A percentile compares a stretch with the other conserved stretches of the same genome.
phyloP scores from a whole-genome alignment of 2,329 filamentous ascomycete species.

The Colletotrichum spinosum region DNA sequence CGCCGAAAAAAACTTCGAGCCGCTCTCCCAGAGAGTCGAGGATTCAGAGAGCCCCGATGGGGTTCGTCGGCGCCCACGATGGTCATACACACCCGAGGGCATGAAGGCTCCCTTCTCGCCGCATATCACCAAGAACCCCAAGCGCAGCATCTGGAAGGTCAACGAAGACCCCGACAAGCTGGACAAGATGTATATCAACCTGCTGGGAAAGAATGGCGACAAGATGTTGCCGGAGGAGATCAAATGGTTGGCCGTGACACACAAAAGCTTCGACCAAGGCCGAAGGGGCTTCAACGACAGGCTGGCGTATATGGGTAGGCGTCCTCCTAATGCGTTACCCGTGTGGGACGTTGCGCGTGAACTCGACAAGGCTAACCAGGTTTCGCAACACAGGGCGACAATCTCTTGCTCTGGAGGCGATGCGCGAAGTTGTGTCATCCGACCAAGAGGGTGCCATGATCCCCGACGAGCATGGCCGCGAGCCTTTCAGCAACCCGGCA shows the following conservation, averaged over 20 bases:
- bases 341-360: too few relatives aligned
- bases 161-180: conserved; percentile 81
- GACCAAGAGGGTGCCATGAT: conserved; percentile 43
- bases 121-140: conserved; percentile 66
- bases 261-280: conserved; percentile 98
- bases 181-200: conserved; percentile 80
- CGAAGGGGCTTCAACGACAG: conserved; percentile 94
- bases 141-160: conserved; percentile 70
- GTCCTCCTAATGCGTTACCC: not conserved
- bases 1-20: conserved; percentile 26
- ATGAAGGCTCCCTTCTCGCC: conserved; percentile 78
- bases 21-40: conserved; percentile 24
- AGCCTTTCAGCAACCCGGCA: conserved; percentile 77
- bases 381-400: conserved; percentile 42
- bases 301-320: conserved; percentile 85
- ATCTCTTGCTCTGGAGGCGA: conserved; percentile 43
- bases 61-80: conserved; percentile 62
- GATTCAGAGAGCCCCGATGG: conserved; percentile 31
- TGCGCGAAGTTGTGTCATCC: conserved; percentile 65
- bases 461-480: conserved; percentile 65
- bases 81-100: conserved; percentile 75
- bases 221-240: conserved; percentile 86
- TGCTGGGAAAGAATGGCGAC: conserved; percentile 80
- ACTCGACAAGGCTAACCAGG: conserved; percentile 12
- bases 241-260: conserved; percentile 96